Base-by-base conservation (phyloP, 164 flowering plant genomes). In the Taxillus chinensis region DNA sequence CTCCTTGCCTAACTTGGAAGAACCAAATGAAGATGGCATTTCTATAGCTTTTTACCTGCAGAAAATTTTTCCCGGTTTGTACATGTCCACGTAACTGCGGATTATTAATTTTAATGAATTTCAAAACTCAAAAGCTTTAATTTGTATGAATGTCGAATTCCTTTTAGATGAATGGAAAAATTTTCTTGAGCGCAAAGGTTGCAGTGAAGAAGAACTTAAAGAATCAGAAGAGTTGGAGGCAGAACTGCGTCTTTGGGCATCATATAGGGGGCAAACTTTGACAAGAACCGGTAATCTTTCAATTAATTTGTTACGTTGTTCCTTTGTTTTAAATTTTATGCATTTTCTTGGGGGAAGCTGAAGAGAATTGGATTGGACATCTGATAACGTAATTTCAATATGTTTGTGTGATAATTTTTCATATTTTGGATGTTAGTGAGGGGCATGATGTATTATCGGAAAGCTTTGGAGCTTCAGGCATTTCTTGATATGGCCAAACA, bases 381-480 rank as follows among this genome's bases (percentile, higher is more conserved):
- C 27, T 27, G 27, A 27, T 27, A 27, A 27, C 27, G 2, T 27
- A 27, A 27, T 27, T 27, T 27, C 27, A 27, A 27, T 27, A 27
- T 27, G 27, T 27, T 27, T 27, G 27, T 27, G 0, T 67, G 46
- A 53, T 10, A 13, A 65, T 56, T 3, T 53, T 56, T 38, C 40
- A 3, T 60, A 61, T 78, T 37, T n/a, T 81, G 86, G 98, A 61
- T 78, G 39, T n/a, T 81, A 90, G 98, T 93, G 2, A 77, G 98
- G 64, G 98, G 98, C 16, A 93, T 93, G 97, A 93, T 93, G 98
- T 93, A 93, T 68, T 93, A 85, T 69, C 90, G 96, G 39, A 83
- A 83, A 76, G 97, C 98, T 43, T 79, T 93, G 80, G 97, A 93
- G 76, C 92, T 93, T 75, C 98, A 93, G 67, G 89, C 98, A 50